Conservation (phyloP, 768 basidiomycete species). For the Rhodosporidiobolus odoratus region DNA sequence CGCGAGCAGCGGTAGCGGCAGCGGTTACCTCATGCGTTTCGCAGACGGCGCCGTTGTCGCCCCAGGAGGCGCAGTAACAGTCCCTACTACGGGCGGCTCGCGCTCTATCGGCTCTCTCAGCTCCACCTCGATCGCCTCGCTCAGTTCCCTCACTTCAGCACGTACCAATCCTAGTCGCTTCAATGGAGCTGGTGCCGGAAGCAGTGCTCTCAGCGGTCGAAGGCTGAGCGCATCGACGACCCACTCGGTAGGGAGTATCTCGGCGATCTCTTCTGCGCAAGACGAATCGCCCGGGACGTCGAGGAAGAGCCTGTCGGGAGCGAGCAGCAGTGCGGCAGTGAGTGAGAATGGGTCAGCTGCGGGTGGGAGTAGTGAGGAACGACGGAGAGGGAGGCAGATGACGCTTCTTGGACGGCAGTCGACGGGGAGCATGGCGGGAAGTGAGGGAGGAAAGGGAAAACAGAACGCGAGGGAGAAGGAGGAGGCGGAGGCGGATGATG, state of each 20-base stretch:
- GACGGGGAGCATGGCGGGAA: not conserved
- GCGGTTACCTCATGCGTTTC: slow-evolving; percentile 35
- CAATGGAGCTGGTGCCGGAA: not conserved
- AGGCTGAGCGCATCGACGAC: slow-evolving; percentile 15
- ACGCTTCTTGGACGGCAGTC: not conserved
- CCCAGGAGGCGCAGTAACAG: slow-evolving; percentile 13
- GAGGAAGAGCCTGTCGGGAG: not conserved
- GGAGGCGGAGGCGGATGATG: not conserved
- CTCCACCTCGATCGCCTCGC: slow-evolving; percentile 2
- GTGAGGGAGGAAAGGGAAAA: not conserved
- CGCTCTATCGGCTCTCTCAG: not conserved
- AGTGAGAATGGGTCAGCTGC: too few species aligned
- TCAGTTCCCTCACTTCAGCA: not conserved
- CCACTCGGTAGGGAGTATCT: slow-evolving; percentile 2
- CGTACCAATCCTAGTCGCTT: not conserved
- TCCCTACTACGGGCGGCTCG: not conserved
- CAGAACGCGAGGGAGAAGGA: not conserved
- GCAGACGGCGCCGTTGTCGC: slow-evolving; percentile 27
- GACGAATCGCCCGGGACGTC: slow-evolving; percentile 10
- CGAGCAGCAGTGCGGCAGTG: slow-evolving; percentile 10
- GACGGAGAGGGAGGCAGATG: slow-evolving; percentile 8
- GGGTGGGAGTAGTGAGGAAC: slow-evolving; percentile 25
- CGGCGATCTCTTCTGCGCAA: not conserved
- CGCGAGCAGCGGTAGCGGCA: not conserved
- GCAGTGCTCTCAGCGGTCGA: slow-evolving; percentile 10